Conservation (phyloP, 1,284 basidiomycete genomes). For the Hemileia vastatrix region DNA sequence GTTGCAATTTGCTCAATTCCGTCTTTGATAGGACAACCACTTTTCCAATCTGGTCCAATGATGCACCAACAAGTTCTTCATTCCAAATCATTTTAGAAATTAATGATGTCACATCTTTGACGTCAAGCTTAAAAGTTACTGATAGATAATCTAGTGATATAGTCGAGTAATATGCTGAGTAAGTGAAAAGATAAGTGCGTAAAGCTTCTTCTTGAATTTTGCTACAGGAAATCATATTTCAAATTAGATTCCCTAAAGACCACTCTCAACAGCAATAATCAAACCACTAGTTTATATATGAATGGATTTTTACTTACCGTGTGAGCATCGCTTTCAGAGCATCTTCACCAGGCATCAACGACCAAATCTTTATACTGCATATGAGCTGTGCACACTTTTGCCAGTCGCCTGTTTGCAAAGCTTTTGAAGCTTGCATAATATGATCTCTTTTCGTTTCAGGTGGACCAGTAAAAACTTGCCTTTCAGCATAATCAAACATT, state of each 20-base stretch:
- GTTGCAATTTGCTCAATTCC: constrained; percentile 79
- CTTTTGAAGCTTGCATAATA: constrained; percentile 98
- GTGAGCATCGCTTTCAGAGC: constrained; percentile 90
- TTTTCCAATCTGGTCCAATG: constrained; percentile 75
- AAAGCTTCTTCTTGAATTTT: constrained; percentile 97
- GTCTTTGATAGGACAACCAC: constrained; percentile 83
- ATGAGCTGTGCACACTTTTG: constrained; percentile 85
- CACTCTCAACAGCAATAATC: neutral
- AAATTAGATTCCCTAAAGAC: neutral
- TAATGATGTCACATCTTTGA: constrained; percentile 73
- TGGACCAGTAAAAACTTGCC: constrained; percentile 95
- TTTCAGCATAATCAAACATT: constrained; percentile 90
- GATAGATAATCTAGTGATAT: constrained; percentile 79
- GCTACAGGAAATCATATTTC: constrained; percentile 46
- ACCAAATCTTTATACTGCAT: constrained; percentile 95
- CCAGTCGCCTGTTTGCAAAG: constrained; percentile 94
- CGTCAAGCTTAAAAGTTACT: constrained; percentile 72
- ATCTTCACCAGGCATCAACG: constrained; percentile 76
- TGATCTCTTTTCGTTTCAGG: constrained; percentile 98
- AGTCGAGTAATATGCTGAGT: constrained; percentile 85
- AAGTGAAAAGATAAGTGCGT: constrained; percentile 96
- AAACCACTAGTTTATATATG: neutral
- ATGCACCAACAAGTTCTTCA: constrained; percentile 77
- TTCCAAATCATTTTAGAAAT: constrained; percentile 99
- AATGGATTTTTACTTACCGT: constrained; percentile 53